These are phyloP conservation scores for Canna indica DNA, from an alignment of 176 grass and related monocot genomes.

Conservation along the genomic window DNA sequence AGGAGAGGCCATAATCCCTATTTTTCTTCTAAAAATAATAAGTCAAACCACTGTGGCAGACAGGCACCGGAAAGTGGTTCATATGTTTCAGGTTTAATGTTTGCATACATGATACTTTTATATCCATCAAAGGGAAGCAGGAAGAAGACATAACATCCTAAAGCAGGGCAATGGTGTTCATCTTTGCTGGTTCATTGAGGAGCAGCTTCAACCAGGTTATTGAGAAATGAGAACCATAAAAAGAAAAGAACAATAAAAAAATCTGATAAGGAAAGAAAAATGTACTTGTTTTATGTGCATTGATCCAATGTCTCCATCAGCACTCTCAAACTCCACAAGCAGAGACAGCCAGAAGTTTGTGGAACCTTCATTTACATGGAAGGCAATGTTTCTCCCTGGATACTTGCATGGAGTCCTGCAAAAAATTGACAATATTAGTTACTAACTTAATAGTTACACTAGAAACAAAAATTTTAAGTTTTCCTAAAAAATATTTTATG, in stretches of 20 bases:
- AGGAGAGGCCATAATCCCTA: neutral
- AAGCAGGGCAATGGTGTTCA: neutral
- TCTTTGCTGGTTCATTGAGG: neutral
- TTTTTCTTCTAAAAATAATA: neutral
- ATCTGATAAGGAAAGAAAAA: neutral
- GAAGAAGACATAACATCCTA: neutral
- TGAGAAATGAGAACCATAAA: neutral
- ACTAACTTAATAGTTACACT: neutral
- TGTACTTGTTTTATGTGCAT: conserved; percentile 91
- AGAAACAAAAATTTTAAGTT: too few relatives aligned
- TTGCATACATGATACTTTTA: neutral
- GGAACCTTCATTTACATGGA: conserved; percentile 88
- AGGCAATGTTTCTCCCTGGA: conserved; percentile 65
- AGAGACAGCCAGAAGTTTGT: conserved; percentile 87
- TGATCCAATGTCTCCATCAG: conserved; percentile 84
- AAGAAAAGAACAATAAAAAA: neutral
- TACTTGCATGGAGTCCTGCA: conserved; percentile 87
- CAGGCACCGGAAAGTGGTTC: neutral
- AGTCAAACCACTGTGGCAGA: neutral
- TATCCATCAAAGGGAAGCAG: neutral
- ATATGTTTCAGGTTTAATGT: neutral
- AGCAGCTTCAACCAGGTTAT: neutral
- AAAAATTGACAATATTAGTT: neutral
- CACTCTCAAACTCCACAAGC: conserved; percentile 86
- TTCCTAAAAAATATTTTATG: too few relatives aligned